Base-by-base conservation (phyloP, 2,329 filamentous ascomycete genomes). In the Furcasterigmium furcatum region DNA sequence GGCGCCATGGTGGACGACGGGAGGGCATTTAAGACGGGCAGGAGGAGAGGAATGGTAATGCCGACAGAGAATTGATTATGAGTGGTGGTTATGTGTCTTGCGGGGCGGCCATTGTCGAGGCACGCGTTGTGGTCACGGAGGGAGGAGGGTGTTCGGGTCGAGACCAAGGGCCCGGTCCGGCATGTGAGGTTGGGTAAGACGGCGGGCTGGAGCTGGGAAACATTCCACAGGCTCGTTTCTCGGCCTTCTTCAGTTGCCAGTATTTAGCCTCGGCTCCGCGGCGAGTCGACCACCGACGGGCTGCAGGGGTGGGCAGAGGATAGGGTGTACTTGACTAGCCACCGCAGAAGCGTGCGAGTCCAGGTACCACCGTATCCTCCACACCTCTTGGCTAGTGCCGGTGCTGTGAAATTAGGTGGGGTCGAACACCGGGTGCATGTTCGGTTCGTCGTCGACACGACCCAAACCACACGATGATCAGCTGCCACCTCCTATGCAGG, bases 1-100 rank as follows among this genome's bases (percentile, higher is more conserved):
- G 69, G 67, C 46, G 73, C 65, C 73, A 76, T 75, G 56, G 52
- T 52, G 49, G 47, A 47, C n/a, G 34, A 20, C 24, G 24, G n/a
- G 34, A 16, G 34, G 34, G 34, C n/a, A 36, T 36, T 18, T 18
- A 36, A 12, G 34, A 36, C 7, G n/a, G 19, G n/a, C 30, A 16
- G 4, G 14, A 16, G 13, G 30, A 13, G 30, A 32, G 34, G 34
- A 36, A 18, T 36, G 34, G 34, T 18, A 16, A 16, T n/a, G 30
- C 7, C 30, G 30, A 16, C 13, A n/a, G 14, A 32, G 27, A 30
- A 10, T 12, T 13, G 30, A 32, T 32, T 32, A 32, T n/a, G 14
- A 13, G 30, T 13, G 30, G 30, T 16, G 34, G 10, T 36, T 36
- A 36, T 36, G 34, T 36, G 34, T 18, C 34, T 36, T 16, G 34